Percentiles rank a stretch among this genome's conserved stretches.
These are phyloP conservation scores for Rhizopogon vesiculosus DNA, from an alignment of 768 basidiomycete genomes.

Conservation along the genomic window DNA sequence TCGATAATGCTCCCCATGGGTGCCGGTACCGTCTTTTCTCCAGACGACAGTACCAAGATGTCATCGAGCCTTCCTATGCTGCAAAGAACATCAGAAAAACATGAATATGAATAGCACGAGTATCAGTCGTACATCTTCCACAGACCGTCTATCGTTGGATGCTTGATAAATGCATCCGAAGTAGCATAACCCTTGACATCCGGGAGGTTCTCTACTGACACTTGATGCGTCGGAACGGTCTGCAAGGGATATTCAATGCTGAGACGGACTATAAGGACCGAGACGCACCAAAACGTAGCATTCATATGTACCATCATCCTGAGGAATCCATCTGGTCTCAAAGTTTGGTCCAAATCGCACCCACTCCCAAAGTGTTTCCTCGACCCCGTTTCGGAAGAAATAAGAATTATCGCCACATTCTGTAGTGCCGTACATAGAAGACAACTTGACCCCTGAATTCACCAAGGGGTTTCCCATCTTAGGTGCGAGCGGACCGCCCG, in stretches of 20 bases:
- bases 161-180: conserved; percentile 38
- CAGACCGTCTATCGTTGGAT: conserved; percentile 37
- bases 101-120: background rate
- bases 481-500: conserved; percentile 31
- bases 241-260: conserved; percentile 3
- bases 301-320: conserved; percentile 34
- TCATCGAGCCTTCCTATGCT: conserved; percentile 37
- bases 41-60: conserved; percentile 23
- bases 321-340: conserved; percentile 29
- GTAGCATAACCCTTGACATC: conserved; percentile 39
- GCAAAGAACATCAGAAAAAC: background rate
- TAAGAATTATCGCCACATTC: conserved; percentile 26
- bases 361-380: conserved; percentile 32
- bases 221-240: conserved; percentile 23
- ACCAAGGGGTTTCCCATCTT: conserved; percentile 32
- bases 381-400: conserved; percentile 3
- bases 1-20: conserved; percentile 30
- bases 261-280: background rate
- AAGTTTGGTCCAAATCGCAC: conserved; percentile 18
- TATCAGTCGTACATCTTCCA: conserved; percentile 34
- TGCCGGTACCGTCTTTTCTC: conserved; percentile 28
- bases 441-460: conserved; percentile 28
- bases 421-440: conserved; percentile 32
- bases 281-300: conserved; percentile 32
- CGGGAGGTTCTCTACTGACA: conserved; percentile 28